Percentiles rank a stretch among this genome's conserved stretches.
phyloP scores from a whole-genome alignment of 2,329 filamentous ascomycete species.

The Colletotrichum musicola region DNA sequence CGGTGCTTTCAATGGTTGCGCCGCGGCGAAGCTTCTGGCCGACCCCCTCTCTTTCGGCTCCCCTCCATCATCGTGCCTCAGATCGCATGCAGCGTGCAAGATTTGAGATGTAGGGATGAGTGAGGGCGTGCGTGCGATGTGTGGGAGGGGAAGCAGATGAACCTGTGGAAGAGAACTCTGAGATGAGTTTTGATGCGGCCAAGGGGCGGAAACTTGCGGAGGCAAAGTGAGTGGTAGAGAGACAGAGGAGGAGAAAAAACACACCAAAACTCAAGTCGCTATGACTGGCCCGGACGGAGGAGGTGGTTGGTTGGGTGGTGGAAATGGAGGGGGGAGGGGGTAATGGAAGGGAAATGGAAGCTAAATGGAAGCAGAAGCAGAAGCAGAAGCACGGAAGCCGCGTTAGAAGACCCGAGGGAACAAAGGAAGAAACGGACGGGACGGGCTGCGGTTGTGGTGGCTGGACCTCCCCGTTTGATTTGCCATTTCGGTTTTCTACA shows the following conservation, averaged over 20 bases:
- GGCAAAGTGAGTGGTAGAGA: background rate
- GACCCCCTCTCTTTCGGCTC: background rate
- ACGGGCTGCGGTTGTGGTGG: too few species aligned
- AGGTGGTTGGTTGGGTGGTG: too few species aligned
- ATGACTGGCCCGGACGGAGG: background rate
- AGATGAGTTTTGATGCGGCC: slow-evolving; percentile 15
- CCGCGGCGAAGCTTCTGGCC: slow-evolving; percentile 16
- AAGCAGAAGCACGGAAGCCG: slow-evolving; percentile 28
- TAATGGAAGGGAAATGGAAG: too few species aligned
- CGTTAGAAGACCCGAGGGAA: slow-evolving; percentile 28
- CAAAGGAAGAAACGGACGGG: slow-evolving; percentile 33
- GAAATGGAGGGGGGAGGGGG: too few species aligned
- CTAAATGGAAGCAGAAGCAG: background rate
- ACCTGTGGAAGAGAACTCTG: slow-evolving; percentile 25
- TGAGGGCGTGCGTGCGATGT: too few species aligned
- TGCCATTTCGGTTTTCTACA: background rate
- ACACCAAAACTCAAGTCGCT: background rate
- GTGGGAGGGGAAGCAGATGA: slow-evolving; percentile 30
- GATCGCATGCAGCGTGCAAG: slow-evolving; percentile 2
- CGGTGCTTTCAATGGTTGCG: background rate
- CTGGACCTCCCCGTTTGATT: background rate
- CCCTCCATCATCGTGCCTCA: background rate
- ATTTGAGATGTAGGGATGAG: slow-evolving; percentile 6
- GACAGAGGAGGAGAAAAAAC: background rate
- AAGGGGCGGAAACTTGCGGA: slow-evolving; percentile 1